Evolutionary conservation across 148 eudicot genomes (phyloP), one percentile per base, ranked within the genome.

Genomic region (Persicaria tinctoria): DNA sequence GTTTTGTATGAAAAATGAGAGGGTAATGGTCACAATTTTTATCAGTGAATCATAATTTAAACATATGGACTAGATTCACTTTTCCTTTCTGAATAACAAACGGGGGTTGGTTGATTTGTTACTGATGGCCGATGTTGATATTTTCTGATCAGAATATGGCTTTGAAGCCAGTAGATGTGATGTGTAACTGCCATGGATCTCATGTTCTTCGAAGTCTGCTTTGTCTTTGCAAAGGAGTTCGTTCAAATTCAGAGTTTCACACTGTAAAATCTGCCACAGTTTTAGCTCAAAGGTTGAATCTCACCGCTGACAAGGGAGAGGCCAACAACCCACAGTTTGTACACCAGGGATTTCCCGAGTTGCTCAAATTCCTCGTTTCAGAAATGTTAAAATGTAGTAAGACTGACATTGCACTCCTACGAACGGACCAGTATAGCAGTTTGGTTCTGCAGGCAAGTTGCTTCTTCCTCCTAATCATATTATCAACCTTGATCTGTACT

Each of bases 181-280:
- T 90, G 93, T 84, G 90, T 83, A 87, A 86, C 80, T 85, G 96
- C 81, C 77, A 95, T 80, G 97, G 97, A 76, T 95, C 98, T 76
- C 98, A 95, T 84, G 98, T 95, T 77, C 85, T 95, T 6, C 85
- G 98, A 68, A 89, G 97, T 79, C 87, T 95, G 78, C 92, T 95
- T 69, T 90, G 96, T 83, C 86, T 95, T 46, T 95, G 96, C 82
- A 87, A 89, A 90, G 98, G 98, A 79, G 96, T 85, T 51, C 81
- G 88, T 14, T 76, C 89, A 50, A 86, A 87, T 70, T 76, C 87
- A 13, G 92, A 92, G 77, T 84, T 90, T 74, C 97, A 85, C 86
- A 76, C 80, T 73, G 81, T 86, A 76, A 92, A 87, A 75, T 77
- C 96, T 66, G 85, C 98, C 7, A 70, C 71, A 70, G 81, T 73